Percentiles rank a stretch among this genome's conserved stretches.
Evolutionary conservation across 2,329 filamentous ascomycete species (phyloP).

Genomic region (Cordyceps farinosa): DNA sequence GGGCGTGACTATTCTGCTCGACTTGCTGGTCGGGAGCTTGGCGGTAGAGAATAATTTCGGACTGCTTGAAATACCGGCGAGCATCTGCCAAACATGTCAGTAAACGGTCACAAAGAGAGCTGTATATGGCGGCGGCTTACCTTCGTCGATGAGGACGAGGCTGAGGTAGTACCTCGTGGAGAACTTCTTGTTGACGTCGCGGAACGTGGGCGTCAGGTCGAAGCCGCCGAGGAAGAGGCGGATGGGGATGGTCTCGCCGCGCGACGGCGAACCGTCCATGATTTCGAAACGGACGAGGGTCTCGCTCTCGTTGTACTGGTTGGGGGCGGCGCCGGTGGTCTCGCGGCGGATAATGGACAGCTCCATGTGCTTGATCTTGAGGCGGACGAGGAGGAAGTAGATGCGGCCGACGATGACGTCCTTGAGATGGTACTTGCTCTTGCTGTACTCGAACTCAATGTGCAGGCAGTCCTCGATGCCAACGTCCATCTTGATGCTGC

Average conservation of each 20-base stretch:
- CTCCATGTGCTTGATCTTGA: slow-evolving; percentile 99
- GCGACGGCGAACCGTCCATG: slow-evolving; percentile 98
- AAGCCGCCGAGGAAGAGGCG: slow-evolving; percentile 95
- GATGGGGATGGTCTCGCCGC: slow-evolving; percentile 93
- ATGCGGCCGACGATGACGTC: slow-evolving; percentile 98
- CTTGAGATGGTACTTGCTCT: slow-evolving; percentile 98
- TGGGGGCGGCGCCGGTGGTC: slow-evolving; percentile 92
- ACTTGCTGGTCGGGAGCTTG: slow-evolving; percentile 61
- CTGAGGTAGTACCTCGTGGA: slow-evolving; percentile 97
- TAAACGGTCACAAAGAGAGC: background rate
- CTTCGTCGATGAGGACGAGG: slow-evolving; percentile 92
- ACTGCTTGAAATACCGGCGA: slow-evolving; percentile 97
- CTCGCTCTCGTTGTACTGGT: slow-evolving; percentile 99
- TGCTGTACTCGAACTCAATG: slow-evolving; percentile 99
- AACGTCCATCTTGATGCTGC: slow-evolving; percentile 99
- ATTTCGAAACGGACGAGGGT: slow-evolving; percentile 98
- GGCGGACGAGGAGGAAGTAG: slow-evolving; percentile 92
- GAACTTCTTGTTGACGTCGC: slow-evolving; percentile 99
- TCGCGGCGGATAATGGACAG: slow-evolving; percentile 94
- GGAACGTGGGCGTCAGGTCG: slow-evolving; percentile 95
- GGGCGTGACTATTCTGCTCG: slow-evolving; percentile 37
- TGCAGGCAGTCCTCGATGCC: slow-evolving; percentile 98
- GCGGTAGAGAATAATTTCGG: slow-evolving; percentile 93
- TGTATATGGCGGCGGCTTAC: slow-evolving; percentile 39
- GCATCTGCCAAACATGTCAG: slow-evolving; percentile 59